Conservation (phyloP, 176 grass and related monocot species). For the Thinopyrum elongatum region DNA sequence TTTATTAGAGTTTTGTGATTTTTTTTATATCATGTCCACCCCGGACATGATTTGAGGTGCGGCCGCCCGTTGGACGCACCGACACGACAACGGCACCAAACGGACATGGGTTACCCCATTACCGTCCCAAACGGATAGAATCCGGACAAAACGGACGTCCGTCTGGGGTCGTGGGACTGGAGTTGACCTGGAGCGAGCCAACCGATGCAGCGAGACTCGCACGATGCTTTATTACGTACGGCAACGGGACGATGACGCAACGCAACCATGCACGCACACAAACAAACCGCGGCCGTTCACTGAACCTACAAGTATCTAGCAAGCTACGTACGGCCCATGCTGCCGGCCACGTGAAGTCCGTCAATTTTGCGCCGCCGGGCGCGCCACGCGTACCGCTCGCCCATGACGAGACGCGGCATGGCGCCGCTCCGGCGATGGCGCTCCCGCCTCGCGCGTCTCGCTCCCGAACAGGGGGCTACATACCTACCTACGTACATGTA, state of each 20-base stretch:
- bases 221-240: neutral
- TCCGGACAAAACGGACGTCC: no score
- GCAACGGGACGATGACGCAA: neutral
- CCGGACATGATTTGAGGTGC: no score
- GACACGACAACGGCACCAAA: no score
- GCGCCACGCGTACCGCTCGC: constrained; percentile 15
- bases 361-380: neutral
- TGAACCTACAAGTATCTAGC: neutral
- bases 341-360: constrained; percentile 7
- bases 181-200: neutral
- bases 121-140: no score
- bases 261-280: neutral
- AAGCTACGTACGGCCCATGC: no score
- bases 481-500: neutral
- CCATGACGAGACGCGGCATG: neutral
- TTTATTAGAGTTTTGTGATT: no score
- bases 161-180: no score
- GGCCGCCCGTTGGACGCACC: no score
- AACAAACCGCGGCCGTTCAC: constrained; percentile 15
- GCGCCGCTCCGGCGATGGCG: neutral
- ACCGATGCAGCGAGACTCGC: neutral
- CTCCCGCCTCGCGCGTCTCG: neutral
- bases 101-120: no score
- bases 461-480: neutral
- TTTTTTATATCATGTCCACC: no score